Base-by-base conservation (phyloP, 495 filamentous ascomycete genomes). In the Penicillium cosmopolitanum region DNA sequence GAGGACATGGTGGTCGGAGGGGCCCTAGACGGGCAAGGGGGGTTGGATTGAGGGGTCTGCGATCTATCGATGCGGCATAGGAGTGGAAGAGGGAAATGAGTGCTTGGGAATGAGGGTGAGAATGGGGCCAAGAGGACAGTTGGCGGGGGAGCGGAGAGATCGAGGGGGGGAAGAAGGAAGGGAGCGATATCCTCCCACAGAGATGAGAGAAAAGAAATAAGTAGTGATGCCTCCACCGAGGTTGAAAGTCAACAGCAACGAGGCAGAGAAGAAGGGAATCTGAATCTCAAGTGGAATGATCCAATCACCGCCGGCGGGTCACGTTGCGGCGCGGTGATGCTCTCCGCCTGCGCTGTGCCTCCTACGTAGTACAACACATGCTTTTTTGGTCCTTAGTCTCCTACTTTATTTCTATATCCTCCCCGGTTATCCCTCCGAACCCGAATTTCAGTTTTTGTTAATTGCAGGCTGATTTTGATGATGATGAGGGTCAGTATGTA, bases 1-100 rank as follows among this genome's bases (percentile, higher is more conserved):
- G 71, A 68, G 59, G 75, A 73, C 74, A 77, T 79, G 65, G 52
- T 71, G 64, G 58, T 51, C 61, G 48, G 48, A 40, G 25, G 56
- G 61, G 61, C 66, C 68, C 68, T 71, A 60, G 60, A 59, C 61
- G 68, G 69, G 74, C 62, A 66, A 52, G 53, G 51, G 19, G 51
- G 53, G 19, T 44, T 50, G 21, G 50, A 51, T 56, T 18, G 21
- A 25, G 54, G 38, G 35, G 50, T 48, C 18, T 42, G 18, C 50
- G 36, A 54, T 51, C 65, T 70, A 68, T 66, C 51, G 64, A 58
- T 44, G 58, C 67, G 65, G 69, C 69, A 68, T 67, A 71, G 62
- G 61, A 65, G 57, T 58, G 50, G 42, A 59, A 60, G 58, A 52
- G 61, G 47, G 38, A 55, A 43, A 60, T 61, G 51, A 57, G 44